Evolutionary conservation across 345 rosid genomes (phyloP).

Genomic region (Hibiscus mutabilis): DNA sequence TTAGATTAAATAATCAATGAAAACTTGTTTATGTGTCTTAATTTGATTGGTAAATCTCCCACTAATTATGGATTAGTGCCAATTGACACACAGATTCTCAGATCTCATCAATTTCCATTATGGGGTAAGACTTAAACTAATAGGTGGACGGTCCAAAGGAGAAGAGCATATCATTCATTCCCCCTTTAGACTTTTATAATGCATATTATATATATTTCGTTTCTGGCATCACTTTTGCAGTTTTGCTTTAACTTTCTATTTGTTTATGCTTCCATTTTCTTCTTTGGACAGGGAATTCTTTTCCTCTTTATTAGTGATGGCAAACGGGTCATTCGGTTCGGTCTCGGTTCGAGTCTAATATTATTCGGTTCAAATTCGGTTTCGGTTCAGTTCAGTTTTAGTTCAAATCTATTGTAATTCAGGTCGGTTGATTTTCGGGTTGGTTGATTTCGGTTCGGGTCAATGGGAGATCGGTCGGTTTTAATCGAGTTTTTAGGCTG

Average conservation of each 20-base stretch:
- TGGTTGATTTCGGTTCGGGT: no score
- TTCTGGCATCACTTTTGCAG: neutral
- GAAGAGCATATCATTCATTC: neutral
- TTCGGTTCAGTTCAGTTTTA: no score
- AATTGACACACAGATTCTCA: conserved; percentile 21
- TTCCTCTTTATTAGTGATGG: no score
- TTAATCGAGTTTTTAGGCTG: no score
- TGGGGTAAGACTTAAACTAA: neutral
- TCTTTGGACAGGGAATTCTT: conserved; percentile 3
- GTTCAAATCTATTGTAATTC: no score
- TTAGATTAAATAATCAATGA: neutral
- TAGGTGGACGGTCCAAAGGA: conserved; percentile 22
- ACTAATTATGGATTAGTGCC: neutral
- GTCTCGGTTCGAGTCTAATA: no score
- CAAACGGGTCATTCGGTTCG: no score
- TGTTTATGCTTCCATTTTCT: conserved; percentile 1
- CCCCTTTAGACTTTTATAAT: neutral
- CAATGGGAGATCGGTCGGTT: no score
- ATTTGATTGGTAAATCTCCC: neutral
- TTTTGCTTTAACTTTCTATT: conserved; percentile 8
- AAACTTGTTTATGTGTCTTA: neutral
- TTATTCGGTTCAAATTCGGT: no score
- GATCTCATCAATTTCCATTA: neutral
- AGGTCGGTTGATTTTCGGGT: no score
- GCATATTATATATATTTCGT: neutral